Conservation (phyloP, 352 stramenopile species). For the Phytopythium vexans region DNA sequence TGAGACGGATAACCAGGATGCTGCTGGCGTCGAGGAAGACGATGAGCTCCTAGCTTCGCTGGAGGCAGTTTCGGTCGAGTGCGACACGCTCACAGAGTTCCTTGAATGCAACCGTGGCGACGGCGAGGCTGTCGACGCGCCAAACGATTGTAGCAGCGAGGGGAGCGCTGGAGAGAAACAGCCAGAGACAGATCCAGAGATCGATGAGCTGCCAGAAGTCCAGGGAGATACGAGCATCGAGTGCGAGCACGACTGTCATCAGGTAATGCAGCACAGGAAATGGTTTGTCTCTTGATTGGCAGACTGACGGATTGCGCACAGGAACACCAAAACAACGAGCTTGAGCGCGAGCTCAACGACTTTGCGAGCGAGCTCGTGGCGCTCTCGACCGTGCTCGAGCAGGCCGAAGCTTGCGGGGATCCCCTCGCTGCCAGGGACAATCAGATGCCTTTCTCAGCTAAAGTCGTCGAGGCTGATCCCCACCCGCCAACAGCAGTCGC, state of each 20-base stretch:
- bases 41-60: constrained; percentile 17
- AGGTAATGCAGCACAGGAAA: too few relatives aligned
- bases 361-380: constrained; percentile 25
- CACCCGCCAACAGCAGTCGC: too few relatives aligned
- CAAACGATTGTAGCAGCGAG: background rate
- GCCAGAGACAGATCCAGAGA: too few relatives aligned
- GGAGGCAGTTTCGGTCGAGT: constrained; percentile 7
- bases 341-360: constrained; percentile 20
- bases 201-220: too few relatives aligned
- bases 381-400: background rate
- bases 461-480: too few relatives aligned
- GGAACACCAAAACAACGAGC: background rate
- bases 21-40: background rate
- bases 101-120: background rate
- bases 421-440: background rate
- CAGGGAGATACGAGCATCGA: too few relatives aligned
- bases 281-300: too few relatives aligned
- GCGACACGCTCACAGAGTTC: constrained; percentile 1
- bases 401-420: background rate
- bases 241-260: too few relatives aligned
- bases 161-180: too few relatives aligned
- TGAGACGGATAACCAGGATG: too few relatives aligned
- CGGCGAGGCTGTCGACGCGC: background rate
- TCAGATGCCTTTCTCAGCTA: background rate
- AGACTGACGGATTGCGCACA: background rate